Percentiles rank a stretch among this genome's conserved stretches.
These are phyloP conservation scores for Acrodontium crateriforme DNA, from an alignment of 2,329 filamentous ascomycete genomes.

Conservation along the genomic window DNA sequence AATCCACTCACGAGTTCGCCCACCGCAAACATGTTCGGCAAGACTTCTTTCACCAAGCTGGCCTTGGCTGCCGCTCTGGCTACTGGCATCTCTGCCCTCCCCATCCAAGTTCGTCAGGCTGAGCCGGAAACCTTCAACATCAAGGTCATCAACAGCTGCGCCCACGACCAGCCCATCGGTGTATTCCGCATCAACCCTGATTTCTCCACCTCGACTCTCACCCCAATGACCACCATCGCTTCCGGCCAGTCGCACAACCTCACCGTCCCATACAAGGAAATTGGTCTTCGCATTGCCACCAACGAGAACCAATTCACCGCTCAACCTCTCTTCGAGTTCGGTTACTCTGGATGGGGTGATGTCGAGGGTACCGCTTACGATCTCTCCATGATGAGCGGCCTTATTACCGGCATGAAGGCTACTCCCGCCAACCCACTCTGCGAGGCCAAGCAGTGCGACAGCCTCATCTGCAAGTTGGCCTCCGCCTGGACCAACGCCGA, in stretches of 20 bases:
- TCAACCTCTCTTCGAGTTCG: slow-evolving; percentile 7
- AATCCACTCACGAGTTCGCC: too few relatives aligned
- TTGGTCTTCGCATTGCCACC: slow-evolving; percentile 6
- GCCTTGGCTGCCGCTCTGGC: not conserved
- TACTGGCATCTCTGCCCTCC: not conserved
- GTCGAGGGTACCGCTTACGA: slow-evolving; percentile 3
- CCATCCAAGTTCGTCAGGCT: slow-evolving; percentile 1
- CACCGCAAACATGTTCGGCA: too few relatives aligned
- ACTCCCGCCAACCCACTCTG: slow-evolving; percentile 2
- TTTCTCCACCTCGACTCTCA: slow-evolving; percentile 3
- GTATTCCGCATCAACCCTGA: slow-evolving; percentile 5
- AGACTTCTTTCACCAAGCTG: too few relatives aligned
- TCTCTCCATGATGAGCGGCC: slow-evolving; percentile 5
- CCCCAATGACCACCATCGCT: not conserved
- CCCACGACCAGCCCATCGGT: slow-evolving; percentile 3
- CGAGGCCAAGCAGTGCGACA: too few relatives aligned
- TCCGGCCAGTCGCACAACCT: slow-evolving; percentile 2
- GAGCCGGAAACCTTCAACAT: slow-evolving; percentile 6
- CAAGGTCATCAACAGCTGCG: slow-evolving; percentile 6
- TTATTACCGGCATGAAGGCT: slow-evolving; percentile 2
- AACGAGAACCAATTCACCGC: slow-evolving; percentile 2
- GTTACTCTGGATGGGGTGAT: slow-evolving; percentile 5
- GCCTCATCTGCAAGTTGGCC: too few relatives aligned
- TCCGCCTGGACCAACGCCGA: slow-evolving; percentile 3
- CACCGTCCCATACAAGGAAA: slow-evolving; percentile 3